Conservation (phyloP, 108 stramenopile species). For the Skeletonema potamos region DNA sequence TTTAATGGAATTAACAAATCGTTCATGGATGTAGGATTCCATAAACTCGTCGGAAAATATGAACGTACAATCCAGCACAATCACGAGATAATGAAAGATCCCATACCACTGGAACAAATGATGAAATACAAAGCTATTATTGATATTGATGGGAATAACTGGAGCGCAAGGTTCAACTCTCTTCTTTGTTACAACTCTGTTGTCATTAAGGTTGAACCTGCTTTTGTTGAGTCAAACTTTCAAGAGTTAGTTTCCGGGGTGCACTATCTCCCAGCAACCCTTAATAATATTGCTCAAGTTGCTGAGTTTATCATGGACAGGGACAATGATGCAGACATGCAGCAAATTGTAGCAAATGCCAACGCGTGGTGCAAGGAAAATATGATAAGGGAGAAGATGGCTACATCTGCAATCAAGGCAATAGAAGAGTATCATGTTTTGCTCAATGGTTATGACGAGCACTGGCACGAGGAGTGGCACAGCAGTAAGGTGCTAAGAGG, state of each 20-base stretch:
- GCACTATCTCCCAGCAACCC: slow-evolving; percentile 50
- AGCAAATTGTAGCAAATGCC: slow-evolving; percentile 35
- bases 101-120: slow-evolving; percentile 39
- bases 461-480: background rate
- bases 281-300: slow-evolving; percentile 33
- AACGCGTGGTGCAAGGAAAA: slow-evolving; percentile 47
- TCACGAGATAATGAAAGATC: slow-evolving; percentile 11
- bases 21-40: slow-evolving; percentile 43
- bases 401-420: slow-evolving; percentile 9
- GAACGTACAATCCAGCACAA: background rate
- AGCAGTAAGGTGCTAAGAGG: background rate
- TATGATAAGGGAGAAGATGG: slow-evolving; percentile 14
- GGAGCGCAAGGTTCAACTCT: slow-evolving; percentile 46
- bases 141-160: slow-evolving; percentile 60
- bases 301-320: slow-evolving; percentile 32
- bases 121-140: slow-evolving; percentile 53
- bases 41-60: slow-evolving; percentile 39
- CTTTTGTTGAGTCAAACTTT: slow-evolving; percentile 48
- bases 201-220: slow-evolving; percentile 53
- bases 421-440: slow-evolving; percentile 23
- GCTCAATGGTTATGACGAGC: slow-evolving; percentile 14
- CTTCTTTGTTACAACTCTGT: slow-evolving; percentile 57
- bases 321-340: slow-evolving; percentile 29
- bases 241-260: slow-evolving; percentile 30
- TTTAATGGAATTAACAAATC: slow-evolving; percentile 8